Evolutionary conservation across 139 green algal genomes (phyloP).

Genomic region (Micractinium conductrix): DNA sequence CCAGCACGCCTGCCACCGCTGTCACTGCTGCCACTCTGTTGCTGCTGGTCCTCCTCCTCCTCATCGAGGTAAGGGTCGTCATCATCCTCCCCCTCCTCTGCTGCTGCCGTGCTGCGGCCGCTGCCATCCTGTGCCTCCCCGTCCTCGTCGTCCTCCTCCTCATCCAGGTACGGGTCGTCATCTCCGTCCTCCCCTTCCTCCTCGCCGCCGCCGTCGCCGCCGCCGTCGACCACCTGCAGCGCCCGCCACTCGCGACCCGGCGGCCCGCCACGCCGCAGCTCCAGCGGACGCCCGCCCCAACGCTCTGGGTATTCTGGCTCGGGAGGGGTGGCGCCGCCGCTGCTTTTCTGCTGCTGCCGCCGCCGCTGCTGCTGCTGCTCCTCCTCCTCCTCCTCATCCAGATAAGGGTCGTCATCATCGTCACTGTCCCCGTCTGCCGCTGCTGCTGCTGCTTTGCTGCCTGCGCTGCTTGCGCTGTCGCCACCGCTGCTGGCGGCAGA

Average conservation of each 20-base stretch:
- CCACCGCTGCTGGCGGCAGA: neutral
- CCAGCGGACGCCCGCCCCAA: neutral
- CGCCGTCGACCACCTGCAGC: neutral
- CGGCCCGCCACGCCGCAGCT: neutral
- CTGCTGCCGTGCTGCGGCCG: neutral
- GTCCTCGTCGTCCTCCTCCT: neutral
- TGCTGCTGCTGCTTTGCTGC: neutral
- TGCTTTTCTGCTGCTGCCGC: neutral
- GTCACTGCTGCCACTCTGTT: constrained; percentile 3
- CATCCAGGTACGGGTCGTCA: constrained; percentile 1
- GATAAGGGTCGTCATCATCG: no score
- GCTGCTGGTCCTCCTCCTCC: neutral
- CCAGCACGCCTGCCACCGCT: neutral
- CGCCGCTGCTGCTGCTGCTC: neutral
- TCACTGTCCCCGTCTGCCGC: no score
- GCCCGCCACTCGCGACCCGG: neutral
- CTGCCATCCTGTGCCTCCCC: neutral
- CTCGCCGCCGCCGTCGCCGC: neutral
- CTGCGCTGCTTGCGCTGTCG: neutral
- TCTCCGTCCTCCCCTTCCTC: constrained; percentile 14
- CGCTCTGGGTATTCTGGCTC: neutral
- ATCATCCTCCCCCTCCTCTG: neutral
- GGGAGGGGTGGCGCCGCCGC: neutral
- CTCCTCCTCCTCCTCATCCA: no score
- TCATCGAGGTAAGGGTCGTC: neutral